Base-by-base conservation (phyloP, 176 grass and related monocot species). In the Panicum miliaceum region DNA sequence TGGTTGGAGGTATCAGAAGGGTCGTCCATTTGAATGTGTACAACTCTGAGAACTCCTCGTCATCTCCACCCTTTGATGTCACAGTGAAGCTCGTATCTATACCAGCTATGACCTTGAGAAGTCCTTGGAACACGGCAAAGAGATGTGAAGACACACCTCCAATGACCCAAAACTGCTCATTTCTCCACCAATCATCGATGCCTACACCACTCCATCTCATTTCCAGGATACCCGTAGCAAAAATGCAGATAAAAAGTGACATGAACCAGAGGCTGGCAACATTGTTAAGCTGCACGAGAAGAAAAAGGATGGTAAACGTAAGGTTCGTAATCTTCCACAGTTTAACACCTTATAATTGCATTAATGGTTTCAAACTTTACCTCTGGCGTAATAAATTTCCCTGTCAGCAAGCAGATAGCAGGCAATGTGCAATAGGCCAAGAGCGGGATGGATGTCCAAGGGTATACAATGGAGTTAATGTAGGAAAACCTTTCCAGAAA, bases 1-100 rank as follows among this genome's bases (percentile, higher is more conserved):
- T 90, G 12, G 91, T 92, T 16, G 91, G 91, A 67, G 91, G 91
- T 47, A 93, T 90, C 22, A 93, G 77, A 78, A 93, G 84, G 22
- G 91, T 93, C 14, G 91, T 93, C 87, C 91, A 93, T 82, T 93
- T 93, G 77, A 93, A 93, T 10, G 91, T 90, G 77, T 93, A 93
- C 2, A 93, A 77, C 56, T 93, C 91, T 20, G 91, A 93, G 81
- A 90, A 93, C 11, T 87, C 77, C 68, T 92, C 91, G 47, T 90
- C 91, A 29, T 90, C 91, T 29, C 87, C 91, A 25, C 71, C 91
- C 84, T 90, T 92, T 13, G 91, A 84, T 84, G 91, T 92, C 70
- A 92, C 91, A 50, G 91, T 92, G 81, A 92, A 92, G 64, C 82
- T 90, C 25, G 91, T 92, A 36, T 92, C 91, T 13, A 92, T 71